Conservation (phyloP, 257 asterid species). For the Primulina huaijiensis region DNA sequence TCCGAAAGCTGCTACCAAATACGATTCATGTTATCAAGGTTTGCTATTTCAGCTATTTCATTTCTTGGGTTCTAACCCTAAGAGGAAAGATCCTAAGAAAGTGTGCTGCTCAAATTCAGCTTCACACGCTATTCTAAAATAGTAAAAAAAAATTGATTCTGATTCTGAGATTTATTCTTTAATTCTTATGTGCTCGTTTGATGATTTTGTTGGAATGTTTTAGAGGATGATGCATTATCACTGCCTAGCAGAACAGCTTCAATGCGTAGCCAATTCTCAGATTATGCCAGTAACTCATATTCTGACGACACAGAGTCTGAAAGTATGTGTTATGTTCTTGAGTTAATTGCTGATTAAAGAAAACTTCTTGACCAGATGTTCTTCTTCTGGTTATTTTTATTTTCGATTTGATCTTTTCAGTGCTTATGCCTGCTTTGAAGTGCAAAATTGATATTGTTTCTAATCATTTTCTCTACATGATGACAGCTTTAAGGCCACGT, state of each 20-base stretch:
- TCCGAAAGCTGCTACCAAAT: slow-evolving; percentile 30
- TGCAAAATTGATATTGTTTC: neutral
- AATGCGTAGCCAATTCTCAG: slow-evolving; percentile 49
- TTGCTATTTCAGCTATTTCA: slow-evolving; percentile 18
- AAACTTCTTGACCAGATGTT: neutral
- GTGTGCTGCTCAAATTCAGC: neutral
- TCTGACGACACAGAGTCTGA: slow-evolving; percentile 46
- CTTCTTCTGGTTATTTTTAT: neutral
- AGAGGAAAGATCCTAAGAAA: neutral
- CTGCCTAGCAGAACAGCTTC: slow-evolving; percentile 44
- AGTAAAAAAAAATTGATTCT: neutral
- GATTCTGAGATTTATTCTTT: neutral
- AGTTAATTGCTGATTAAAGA: neutral
- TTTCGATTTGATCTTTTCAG: neutral
- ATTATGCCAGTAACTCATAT: slow-evolving; percentile 37
- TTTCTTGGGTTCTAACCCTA: neutral
- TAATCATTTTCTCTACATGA: slow-evolving; percentile 15
- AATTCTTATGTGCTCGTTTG: slow-evolving; percentile 7
- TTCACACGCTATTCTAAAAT: neutral
- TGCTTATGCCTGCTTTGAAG: slow-evolving; percentile 1
- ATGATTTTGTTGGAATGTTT: slow-evolving; percentile 27
- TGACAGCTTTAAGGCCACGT: slow-evolving; percentile 55
- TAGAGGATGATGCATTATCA: slow-evolving; percentile 51
- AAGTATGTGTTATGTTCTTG: neutral
- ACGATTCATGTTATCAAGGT: slow-evolving; percentile 43